phyloP scores from a whole-genome alignment of 305 asterid species.

The Ruellia speciosa region DNA sequence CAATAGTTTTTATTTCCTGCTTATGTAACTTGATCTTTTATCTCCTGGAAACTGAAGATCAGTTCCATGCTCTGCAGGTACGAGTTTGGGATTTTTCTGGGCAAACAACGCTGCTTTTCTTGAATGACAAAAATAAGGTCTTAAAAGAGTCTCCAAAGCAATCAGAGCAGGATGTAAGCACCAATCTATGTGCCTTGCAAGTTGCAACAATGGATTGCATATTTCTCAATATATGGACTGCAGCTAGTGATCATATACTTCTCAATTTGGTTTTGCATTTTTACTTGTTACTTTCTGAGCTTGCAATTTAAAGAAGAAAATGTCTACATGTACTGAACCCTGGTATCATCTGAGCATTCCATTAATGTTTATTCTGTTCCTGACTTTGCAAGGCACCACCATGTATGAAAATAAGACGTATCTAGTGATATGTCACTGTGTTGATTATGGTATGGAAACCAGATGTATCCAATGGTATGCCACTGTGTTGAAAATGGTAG shows the following conservation, averaged over 20 bases:
- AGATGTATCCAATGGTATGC: too few relatives aligned
- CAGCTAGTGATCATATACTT: neutral
- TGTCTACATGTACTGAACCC: neutral
- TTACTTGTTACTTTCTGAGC: too few relatives aligned
- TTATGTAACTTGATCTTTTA: conserved; percentile 14
- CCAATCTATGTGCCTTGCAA: conserved; percentile 10
- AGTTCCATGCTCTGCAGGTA: conserved; percentile 43
- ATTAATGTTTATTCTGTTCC: too few relatives aligned
- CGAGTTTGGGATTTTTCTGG: conserved; percentile 95
- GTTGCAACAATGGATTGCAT: conserved; percentile 14
- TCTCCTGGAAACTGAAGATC: conserved; percentile 26
- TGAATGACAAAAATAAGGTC: conserved; percentile 55
- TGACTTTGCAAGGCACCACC: too few relatives aligned
- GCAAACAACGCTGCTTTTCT: conserved; percentile 56
- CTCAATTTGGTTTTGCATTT: neutral
- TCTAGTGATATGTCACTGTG: too few relatives aligned
- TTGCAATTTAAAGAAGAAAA: too few relatives aligned
- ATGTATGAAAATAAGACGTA: too few relatives aligned
- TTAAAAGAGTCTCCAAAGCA: conserved; percentile 58
- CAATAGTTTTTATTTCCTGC: conserved; percentile 12
- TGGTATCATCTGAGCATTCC: too few relatives aligned
- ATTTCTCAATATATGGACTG: conserved; percentile 15
- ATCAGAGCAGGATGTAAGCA: conserved; percentile 79
- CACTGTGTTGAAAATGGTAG: too few relatives aligned
- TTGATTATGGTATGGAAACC: too few relatives aligned